Evolutionary conservation across 768 basidiomycete species (phyloP).

Genomic region (Albatrellus ellisii): DNA sequence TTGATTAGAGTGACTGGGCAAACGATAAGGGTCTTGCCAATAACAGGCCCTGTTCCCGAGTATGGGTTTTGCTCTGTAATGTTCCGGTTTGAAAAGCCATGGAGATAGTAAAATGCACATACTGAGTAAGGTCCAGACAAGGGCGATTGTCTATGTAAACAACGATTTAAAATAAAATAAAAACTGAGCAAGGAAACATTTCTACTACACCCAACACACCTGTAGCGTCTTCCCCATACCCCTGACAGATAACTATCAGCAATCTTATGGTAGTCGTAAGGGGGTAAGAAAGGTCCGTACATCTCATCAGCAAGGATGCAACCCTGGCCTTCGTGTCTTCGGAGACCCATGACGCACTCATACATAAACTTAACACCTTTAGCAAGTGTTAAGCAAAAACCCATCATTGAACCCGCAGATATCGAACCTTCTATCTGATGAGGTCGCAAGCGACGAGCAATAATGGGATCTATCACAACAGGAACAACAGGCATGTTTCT

Average conservation of each 20-base stretch:
- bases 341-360: slow-evolving; percentile 89
- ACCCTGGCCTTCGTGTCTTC: slow-evolving; percentile 83
- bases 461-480: slow-evolving; percentile 85
- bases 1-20: slow-evolving; percentile 87
- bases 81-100: not conserved
- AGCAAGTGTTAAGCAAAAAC: not conserved
- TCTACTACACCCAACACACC: slow-evolving; percentile 22
- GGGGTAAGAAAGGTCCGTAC: slow-evolving; percentile 24
- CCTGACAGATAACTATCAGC: slow-evolving; percentile 30
- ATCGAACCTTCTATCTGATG: slow-evolving; percentile 79
- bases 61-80: slow-evolving; percentile 74
- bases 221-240: slow-evolving; percentile 96
- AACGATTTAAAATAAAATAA: not conserved
- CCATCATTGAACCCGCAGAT: slow-evolving; percentile 5
- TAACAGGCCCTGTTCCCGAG: slow-evolving; percentile 34
- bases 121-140: slow-evolving; percentile 91
- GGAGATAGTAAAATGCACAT: slow-evolving; percentile 16
- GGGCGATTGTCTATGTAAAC: slow-evolving; percentile 60
- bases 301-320: slow-evolving; percentile 98
- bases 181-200: slow-evolving; percentile 3
- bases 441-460: slow-evolving; percentile 61
- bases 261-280: slow-evolving; percentile 1
- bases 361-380: slow-evolving; percentile 83
- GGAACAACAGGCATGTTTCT: slow-evolving; percentile 56
- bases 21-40: slow-evolving; percentile 82